Base-by-base conservation (phyloP, 2,329 filamentous ascomycete genomes). In the Dactylellina leptospora region DNA sequence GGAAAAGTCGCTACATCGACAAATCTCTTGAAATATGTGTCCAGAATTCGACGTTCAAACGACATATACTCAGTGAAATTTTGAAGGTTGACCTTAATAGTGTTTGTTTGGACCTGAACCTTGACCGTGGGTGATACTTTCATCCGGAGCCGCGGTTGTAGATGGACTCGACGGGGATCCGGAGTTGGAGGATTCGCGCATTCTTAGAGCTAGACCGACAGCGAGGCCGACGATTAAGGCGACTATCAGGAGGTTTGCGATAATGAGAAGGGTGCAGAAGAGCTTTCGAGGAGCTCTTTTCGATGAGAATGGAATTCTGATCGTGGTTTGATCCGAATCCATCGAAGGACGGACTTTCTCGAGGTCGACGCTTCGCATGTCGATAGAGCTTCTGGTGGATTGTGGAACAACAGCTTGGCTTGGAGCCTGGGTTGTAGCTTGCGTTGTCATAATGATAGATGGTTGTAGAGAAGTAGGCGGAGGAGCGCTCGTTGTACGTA, bases 271-370 rank as follows among this genome's bases (percentile, higher is more conserved):
- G 11, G n/a, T 54, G 45, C 58, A 72, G 48, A 72, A 72, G 6
- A 63, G 28, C 20, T 72, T 72, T 53, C 59, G 45, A 9, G 68
- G 64, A 1, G 68, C 30, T 27, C 38, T 54, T 36, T 59, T 64
- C 1, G 13, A 20, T 5, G 59, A 54, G 54, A 72, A 72, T 9
- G 68, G 68, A 20, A 72, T 33, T 55, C 59, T 22, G 44, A 72
- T 60, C 5, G 68, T 72, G 3, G 59, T 45, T 10, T 40, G 53
- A 28, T 72, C 68, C 9, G 68, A 72, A 25, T 64, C 51, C 11
- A 44, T 11, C 1, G 51, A 63, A 5, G 40, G 6, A 22, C 53
- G 45, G 5, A 33, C 28, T 23, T 72, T 72, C 48, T 72, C 68
- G 1, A 72, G 36, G n/a, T 72, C 68, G 33, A 72, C 6, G 13